Conservation (phyloP, 179 eudicot species). For the Corrigiola litoralis region DNA sequence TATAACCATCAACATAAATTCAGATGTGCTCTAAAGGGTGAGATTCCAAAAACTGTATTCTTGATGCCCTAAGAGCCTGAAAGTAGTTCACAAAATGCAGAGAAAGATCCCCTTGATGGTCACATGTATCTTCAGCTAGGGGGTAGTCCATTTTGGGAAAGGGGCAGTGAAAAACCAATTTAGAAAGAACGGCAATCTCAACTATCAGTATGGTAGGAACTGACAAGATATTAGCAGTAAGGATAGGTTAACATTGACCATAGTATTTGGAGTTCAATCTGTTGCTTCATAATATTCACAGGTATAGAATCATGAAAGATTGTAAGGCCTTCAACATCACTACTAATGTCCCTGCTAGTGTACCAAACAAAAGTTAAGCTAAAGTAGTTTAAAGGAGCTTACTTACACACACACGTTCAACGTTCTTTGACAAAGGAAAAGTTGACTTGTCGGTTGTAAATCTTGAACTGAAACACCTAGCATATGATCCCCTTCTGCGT, state of each 20-base stretch:
- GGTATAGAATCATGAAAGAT: too few relatives aligned
- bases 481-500: conserved; percentile 33
- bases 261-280: too few relatives aligned
- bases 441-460: conserved; percentile 49
- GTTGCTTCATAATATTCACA: too few relatives aligned
- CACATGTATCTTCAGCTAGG: background rate
- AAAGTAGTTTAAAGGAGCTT: conserved; percentile 27
- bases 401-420: conserved; percentile 47
- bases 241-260: too few relatives aligned
- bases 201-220: too few relatives aligned
- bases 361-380: background rate
- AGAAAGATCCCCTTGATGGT: background rate
- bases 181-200: too few relatives aligned
- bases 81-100: background rate
- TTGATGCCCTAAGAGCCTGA: background rate
- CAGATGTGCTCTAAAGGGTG: too few relatives aligned
- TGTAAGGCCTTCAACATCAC: too few relatives aligned
- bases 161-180: too few relatives aligned
- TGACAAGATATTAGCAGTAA: too few relatives aligned
- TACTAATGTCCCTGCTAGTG: too few relatives aligned
- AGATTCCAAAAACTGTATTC: background rate
- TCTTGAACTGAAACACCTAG: conserved; percentile 34
- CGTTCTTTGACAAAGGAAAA: conserved; percentile 36
- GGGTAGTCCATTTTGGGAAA: background rate
- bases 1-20: too few relatives aligned